These are phyloP conservation scores for Pichia pseudocactophila DNA, from an alignment of 805 yeast genomes.

Conservation along the genomic window DNA sequence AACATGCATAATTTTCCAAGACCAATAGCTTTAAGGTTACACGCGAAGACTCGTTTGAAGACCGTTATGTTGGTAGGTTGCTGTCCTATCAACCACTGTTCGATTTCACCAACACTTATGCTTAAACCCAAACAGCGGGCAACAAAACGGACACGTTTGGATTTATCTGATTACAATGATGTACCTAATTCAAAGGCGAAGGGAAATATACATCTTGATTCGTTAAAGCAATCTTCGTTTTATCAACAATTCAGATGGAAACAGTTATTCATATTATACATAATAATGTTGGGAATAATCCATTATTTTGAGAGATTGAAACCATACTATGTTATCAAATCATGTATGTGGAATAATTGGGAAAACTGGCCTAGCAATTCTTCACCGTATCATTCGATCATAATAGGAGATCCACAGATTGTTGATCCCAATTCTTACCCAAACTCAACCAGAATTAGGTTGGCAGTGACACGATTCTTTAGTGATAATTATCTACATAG, in stretches of 20 bases:
- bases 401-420: conserved; percentile 92
- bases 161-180: not conserved
- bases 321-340: conserved; percentile 35
- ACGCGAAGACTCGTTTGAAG: too few relatives aligned
- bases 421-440: conserved; percentile 88
- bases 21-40: too few relatives aligned
- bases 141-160: too few relatives aligned
- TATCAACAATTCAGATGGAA: conserved; percentile 8
- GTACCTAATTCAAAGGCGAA: not conserved
- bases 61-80: too few relatives aligned
- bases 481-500: conserved; percentile 75
- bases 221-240: not conserved
- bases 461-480: conserved; percentile 45
- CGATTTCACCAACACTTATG: too few relatives aligned
- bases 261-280: conserved; percentile 21
- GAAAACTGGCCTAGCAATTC: conserved; percentile 40
- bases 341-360: conserved; percentile 62
- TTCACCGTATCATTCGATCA: conserved; percentile 20
- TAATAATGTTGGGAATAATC: conserved; percentile 37
- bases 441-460: conserved; percentile 40
- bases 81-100: too few relatives aligned
- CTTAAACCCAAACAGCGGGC: conserved; percentile 1
- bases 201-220: too few relatives aligned
- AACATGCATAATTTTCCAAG: too few relatives aligned
- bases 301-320: conserved; percentile 47